These are phyloP conservation scores for Cynara cardunculus DNA, from an alignment of 129 eudicot genomes.

Conservation along the genomic window DNA sequence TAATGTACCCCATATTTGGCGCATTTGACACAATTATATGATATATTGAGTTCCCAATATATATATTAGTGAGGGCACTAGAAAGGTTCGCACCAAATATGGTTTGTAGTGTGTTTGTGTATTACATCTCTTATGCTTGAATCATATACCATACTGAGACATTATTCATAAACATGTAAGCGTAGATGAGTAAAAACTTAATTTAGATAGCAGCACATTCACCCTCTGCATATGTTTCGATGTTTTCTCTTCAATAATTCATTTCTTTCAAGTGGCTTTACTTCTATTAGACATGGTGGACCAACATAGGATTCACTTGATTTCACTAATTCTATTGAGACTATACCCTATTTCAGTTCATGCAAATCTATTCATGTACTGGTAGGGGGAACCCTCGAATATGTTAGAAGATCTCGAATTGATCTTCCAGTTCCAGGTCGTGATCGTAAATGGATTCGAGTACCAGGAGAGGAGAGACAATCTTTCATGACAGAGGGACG, in stretches of 20 bases:
- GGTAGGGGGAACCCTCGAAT: no score
- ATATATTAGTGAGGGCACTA: no score
- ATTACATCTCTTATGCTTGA: neutral
- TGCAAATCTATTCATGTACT: neutral
- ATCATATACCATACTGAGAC: neutral
- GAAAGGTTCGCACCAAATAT: neutral
- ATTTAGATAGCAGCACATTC: neutral
- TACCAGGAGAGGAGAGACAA: no score
- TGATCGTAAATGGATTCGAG: no score
- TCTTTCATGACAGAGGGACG: no score
- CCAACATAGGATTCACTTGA: neutral
- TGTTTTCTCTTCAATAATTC: neutral
- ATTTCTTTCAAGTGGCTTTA: neutral
- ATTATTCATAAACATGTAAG: neutral
- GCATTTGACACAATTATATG: no score
- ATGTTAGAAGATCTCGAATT: no score
- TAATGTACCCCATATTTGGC: no score
- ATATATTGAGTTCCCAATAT: no score
- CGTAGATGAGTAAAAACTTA: neutral
- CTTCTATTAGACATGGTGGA: neutral
- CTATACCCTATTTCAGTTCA: constrained; percentile 3
- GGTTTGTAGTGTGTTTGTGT: neutral
- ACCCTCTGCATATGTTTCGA: neutral
- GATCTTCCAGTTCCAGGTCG: no score
- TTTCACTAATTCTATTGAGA: neutral